phyloP scores from a whole-genome alignment of 306 rosid genomes.

The Dryas octopetala region DNA sequence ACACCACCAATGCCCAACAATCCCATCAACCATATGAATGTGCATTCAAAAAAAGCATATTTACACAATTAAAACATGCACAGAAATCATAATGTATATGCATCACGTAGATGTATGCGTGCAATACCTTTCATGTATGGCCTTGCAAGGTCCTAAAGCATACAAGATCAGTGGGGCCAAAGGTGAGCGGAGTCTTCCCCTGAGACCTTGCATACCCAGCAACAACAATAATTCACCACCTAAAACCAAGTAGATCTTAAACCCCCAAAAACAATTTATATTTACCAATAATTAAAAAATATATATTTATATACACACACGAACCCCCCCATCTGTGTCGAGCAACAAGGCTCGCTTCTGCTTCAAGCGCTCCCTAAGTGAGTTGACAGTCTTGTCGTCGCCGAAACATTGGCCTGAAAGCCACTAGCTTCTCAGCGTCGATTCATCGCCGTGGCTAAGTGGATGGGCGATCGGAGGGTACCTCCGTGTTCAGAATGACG shows the following conservation, averaged over 20 bases:
- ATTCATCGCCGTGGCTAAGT: too few species aligned
- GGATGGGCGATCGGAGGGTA: too few species aligned
- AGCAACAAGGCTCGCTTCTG: conserved; percentile 53
- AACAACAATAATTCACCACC: conserved; percentile 43
- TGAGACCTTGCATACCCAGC: conserved; percentile 68
- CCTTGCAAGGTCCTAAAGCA: conserved; percentile 95
- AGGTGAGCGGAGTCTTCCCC: conserved; percentile 66
- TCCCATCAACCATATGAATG: neutral
- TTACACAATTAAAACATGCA: neutral
- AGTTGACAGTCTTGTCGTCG: conserved; percentile 54
- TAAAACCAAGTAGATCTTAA: conserved; percentile 38
- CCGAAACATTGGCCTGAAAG: too few species aligned
- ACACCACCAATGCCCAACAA: neutral
- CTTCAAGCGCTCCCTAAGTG: conserved; percentile 68
- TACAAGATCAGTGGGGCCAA: conserved; percentile 94
- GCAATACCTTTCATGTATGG: conserved; percentile 71
- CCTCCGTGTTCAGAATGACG: too few species aligned
- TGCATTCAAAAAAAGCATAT: neutral
- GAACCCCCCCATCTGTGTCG: conserved; percentile 44
- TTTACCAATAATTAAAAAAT: neutral
- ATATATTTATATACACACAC: neutral
- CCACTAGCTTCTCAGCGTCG: too few species aligned
- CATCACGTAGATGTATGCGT: neutral
- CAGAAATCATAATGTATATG: neutral
- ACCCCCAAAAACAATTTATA: neutral